Evolutionary conservation across 345 rosid genomes (phyloP).

Genomic region (Sonneratia alba): DNA sequence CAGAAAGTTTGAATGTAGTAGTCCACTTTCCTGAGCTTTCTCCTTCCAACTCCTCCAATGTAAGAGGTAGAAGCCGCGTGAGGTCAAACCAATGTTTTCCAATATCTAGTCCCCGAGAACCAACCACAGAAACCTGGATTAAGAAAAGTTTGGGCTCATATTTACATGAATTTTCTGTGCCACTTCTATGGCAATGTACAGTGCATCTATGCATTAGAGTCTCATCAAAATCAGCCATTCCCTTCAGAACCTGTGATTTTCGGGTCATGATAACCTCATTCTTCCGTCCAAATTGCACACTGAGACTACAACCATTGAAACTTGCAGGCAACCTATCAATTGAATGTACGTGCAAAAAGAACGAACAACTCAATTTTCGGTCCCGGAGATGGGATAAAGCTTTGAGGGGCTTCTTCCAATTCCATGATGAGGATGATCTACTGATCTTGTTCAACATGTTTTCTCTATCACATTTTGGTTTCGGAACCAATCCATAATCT

Average conservation of each 20-base stretch:
- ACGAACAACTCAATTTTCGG: conserved; percentile 49
- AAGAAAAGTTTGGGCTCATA: conserved; percentile 52
- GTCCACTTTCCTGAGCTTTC: conserved; percentile 58
- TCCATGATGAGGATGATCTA: conserved; percentile 45
- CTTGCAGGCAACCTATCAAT: conserved; percentile 55
- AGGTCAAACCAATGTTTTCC: conserved; percentile 80
- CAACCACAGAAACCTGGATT: conserved; percentile 36
- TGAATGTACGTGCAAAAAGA: conserved; percentile 67
- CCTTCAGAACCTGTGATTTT: conserved; percentile 34
- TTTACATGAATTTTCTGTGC: conserved; percentile 44
- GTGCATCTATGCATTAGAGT: conserved; percentile 46
- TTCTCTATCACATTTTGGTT: conserved; percentile 14
- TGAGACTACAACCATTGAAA: conserved; percentile 38
- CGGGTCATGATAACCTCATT: conserved; percentile 41
- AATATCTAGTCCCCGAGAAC: conserved; percentile 29
- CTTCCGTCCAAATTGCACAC: conserved; percentile 66
- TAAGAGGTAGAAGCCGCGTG: conserved; percentile 60
- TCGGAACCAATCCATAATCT: conserved; percentile 21
- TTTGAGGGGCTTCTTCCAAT: conserved; percentile 77
- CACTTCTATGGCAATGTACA: conserved; percentile 52
- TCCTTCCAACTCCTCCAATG: conserved; percentile 60
- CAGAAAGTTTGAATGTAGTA: conserved; percentile 59
- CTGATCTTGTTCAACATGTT: conserved; percentile 23
- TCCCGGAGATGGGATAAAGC: conserved; percentile 54
- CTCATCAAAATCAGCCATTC: conserved; percentile 62